A percentile compares a stretch with the other conserved stretches of the same genome.
These are phyloP conservation scores for Manihot esculenta DNA, from an alignment of 441 rosid species.

Conservation along the genomic window DNA sequence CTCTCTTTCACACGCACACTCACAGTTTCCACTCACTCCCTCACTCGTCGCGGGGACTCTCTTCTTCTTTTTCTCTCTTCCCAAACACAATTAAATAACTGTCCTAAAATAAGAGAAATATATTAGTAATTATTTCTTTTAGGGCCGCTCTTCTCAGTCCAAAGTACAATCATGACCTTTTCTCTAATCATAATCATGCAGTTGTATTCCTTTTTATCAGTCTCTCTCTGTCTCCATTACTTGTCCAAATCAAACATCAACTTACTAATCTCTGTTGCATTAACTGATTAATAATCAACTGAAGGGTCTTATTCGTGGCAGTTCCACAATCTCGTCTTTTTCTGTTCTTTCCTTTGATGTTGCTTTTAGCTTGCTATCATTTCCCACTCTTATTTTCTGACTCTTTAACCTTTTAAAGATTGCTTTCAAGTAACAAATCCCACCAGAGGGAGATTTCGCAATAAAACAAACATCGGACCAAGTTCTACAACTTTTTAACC, in stretches of 20 bases:
- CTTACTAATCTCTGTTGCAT: slow-evolving; percentile 35
- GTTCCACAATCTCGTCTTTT: slow-evolving; percentile 45
- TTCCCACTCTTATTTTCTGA: slow-evolving; percentile 8
- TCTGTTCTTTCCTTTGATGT: slow-evolving; percentile 13
- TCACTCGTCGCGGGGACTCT: slow-evolving; percentile 19
- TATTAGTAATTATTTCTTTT: slow-evolving; percentile 20
- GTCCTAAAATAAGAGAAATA: slow-evolving; percentile 15
- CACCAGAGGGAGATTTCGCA: neutral
- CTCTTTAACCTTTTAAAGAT: slow-evolving; percentile 23
- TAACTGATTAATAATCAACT: slow-evolving; percentile 38
- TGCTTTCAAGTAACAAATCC: slow-evolving; percentile 8
- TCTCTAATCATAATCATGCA: slow-evolving; percentile 41
- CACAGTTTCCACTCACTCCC: slow-evolving; percentile 26
- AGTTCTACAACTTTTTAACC: slow-evolving; percentile 10
- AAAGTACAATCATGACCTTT: slow-evolving; percentile 45
- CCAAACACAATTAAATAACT: too few relatives aligned
- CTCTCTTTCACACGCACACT: slow-evolving; percentile 15
- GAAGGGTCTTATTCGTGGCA: slow-evolving; percentile 58
- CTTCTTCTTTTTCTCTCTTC: neutral
- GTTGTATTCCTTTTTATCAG: slow-evolving; percentile 1
- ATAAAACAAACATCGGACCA: neutral
- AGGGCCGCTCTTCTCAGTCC: slow-evolving; percentile 45
- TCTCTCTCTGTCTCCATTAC: slow-evolving; percentile 20
- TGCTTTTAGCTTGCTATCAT: slow-evolving; percentile 20
- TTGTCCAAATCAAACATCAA: slow-evolving; percentile 63